These are phyloP conservation scores for Dactylorhiza incarnata DNA, from an alignment of 106 monocot genomes.

Conservation along the genomic window DNA sequence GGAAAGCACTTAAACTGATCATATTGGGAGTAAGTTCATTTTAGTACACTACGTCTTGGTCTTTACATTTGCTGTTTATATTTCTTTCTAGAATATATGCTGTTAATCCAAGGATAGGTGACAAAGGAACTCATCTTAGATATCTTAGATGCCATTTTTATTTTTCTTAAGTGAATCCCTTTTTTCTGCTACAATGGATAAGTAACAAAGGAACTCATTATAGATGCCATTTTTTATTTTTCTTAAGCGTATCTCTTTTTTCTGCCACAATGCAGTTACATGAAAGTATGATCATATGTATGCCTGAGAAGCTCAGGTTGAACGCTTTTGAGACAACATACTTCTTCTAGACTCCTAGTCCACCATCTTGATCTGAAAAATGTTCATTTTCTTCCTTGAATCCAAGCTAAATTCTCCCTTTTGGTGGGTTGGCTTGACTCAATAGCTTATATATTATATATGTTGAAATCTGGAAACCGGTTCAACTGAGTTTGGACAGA, in stretches of 20 bases:
- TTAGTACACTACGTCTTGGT: neutral
- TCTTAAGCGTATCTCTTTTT: neutral
- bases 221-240: conserved; percentile 1
- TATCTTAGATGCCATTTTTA: neutral
- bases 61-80: neutral
- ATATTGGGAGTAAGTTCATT: conserved; percentile 50
- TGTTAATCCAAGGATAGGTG: neutral
- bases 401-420: neutral
- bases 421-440: neutral
- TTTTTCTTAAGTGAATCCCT: neutral
- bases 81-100: neutral
- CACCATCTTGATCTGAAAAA: neutral
- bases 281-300: neutral
- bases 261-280: neutral
- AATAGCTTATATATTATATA: neutral
- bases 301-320: neutral
- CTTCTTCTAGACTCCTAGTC: neutral
- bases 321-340: neutral
- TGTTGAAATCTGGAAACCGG: no score
- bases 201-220: neutral
- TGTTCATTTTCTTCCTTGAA: neutral
- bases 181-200: neutral
- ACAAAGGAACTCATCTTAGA: neutral
- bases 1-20: conserved; percentile 64
- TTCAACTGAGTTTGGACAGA: no score